Evolutionary conservation across 2,329 filamentous ascomycete genomes (phyloP), one percentile per base, ranked within the genome.

Genomic region (Apiospora kogelbergensis): DNA sequence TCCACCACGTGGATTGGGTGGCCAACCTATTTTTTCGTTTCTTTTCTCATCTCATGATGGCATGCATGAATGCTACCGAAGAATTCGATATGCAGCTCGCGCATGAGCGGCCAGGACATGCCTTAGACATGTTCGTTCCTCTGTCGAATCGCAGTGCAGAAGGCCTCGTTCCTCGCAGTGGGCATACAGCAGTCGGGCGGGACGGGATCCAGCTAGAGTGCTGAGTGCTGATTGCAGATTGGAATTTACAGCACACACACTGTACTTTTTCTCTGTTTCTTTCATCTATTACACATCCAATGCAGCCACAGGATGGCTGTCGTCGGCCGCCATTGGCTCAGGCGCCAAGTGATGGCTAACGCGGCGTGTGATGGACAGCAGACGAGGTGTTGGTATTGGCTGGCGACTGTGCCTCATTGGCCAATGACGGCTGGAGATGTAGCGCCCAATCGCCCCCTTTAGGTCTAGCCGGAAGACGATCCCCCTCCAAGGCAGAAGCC

Each of bases 401-500:
- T 73, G 70, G 70, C 66, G 72, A 72, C 70, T 72, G 70, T 60
- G 76, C 68, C 71, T 73, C 70, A 75, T 77, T 74, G 77, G 73
- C 78, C 77, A 79, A 77, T 78, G 69, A 70, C 26, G 45, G 53
- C 74, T 73, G 70, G 77, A 20, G 75, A 76, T 79, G 77, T 82
- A 82, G 79, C 81, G 81, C 81, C 79, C 74, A 76, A 73, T 78
- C 75, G 74, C 68, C 72, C 75, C 75, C 68, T 73, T 76, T 72
- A 67, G 72, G 78, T 67, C 74, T 80, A 79, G 80, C 73, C 73
- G 70, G 68, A 60, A 37, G 53, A 60, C 37, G 53, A 30, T 57
- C 48, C 48, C 53, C 53, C 26, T 7, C 26, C 3, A 45, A 9
- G 44, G 44, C 17, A n/a, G n/a, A n/a, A n/a, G n/a, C n/a, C 44